Conservation (phyloP, 805 yeast genomes). For the Barnettozyma wickerhamii region DNA sequence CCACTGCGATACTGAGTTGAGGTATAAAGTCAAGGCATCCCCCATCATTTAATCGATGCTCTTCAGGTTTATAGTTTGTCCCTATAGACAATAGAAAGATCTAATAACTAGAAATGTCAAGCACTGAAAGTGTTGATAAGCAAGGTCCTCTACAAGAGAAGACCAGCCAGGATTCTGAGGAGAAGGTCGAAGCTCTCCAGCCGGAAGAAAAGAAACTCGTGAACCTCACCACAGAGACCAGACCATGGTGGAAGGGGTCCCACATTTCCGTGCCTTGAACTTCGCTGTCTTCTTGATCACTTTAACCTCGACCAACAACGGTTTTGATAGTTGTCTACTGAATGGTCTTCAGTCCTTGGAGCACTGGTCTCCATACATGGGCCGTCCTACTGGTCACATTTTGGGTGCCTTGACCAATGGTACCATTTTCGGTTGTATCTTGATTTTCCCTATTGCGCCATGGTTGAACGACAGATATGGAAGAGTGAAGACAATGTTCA, state of each 20-base stretch:
- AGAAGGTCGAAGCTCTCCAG: background rate
- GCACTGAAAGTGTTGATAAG: too few relatives aligned
- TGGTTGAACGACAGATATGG: slow-evolving; percentile 35
- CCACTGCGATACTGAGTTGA: too few relatives aligned
- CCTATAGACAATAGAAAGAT: too few relatives aligned
- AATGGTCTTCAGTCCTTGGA: slow-evolving; percentile 43
- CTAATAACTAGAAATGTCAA: too few relatives aligned
- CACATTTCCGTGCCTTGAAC: slow-evolving; percentile 34
- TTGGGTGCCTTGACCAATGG: slow-evolving; percentile 40
- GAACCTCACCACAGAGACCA: slow-evolving; percentile 11
- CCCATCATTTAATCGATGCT: too few relatives aligned
- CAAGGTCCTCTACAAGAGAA: too few relatives aligned
- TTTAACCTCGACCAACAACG: slow-evolving; percentile 41
- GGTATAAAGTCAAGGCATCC: too few relatives aligned
- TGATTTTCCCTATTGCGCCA: slow-evolving; percentile 27
- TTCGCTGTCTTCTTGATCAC: slow-evolving; percentile 37
- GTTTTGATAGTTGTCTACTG: slow-evolving; percentile 46
- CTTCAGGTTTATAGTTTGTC: too few relatives aligned
- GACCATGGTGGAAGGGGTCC: slow-evolving; percentile 32
- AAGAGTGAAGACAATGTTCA: slow-evolving; percentile 28
- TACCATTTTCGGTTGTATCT: slow-evolving; percentile 35
- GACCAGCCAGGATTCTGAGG: background rate
- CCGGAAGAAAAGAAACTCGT: background rate
- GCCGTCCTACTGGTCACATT: slow-evolving; percentile 33
- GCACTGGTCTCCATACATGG: slow-evolving; percentile 36